Evolutionary conservation across 352 stramenopile species (phyloP).

Genomic region (Chrysophaeum taylorii): DNA sequence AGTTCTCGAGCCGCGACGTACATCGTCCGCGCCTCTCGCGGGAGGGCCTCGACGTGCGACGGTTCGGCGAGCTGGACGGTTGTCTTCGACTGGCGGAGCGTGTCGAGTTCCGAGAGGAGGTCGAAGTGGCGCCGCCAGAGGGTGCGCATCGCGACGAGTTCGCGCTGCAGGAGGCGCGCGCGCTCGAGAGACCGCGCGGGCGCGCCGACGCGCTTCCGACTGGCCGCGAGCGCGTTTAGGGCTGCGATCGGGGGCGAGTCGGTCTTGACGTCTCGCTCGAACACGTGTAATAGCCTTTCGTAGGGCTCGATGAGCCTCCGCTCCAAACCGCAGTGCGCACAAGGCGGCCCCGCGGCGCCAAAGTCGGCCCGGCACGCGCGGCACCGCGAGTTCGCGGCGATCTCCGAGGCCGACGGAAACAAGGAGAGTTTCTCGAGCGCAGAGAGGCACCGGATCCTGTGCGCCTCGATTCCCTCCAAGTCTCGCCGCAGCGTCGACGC

Average conservation of each 20-base stretch:
- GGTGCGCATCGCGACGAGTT: constrained; percentile 21
- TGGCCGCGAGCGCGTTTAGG: background rate
- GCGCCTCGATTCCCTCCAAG: background rate
- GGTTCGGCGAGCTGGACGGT: background rate
- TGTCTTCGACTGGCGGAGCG: constrained; percentile 30
- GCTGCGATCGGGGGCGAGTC: background rate
- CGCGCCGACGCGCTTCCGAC: background rate
- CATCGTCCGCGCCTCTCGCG: background rate
- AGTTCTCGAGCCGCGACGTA: background rate
- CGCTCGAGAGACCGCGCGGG: background rate
- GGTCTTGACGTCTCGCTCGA: background rate
- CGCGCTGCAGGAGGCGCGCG: background rate
- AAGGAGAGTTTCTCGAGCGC: background rate
- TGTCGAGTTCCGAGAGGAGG: constrained; percentile 41
- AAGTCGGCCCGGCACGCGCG: constrained; percentile 31
- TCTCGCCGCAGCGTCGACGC: background rate
- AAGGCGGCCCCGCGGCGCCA: constrained; percentile 29
- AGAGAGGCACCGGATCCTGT: too few relatives aligned
- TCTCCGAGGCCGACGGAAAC: constrained; percentile 3
- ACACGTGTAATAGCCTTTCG: background rate
- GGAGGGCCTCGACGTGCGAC: background rate
- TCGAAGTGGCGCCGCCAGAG: constrained; percentile 40
- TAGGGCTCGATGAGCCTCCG: constrained; percentile 14
- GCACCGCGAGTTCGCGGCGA: constrained; percentile 12
- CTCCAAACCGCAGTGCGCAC: constrained; percentile 24